A percentile compares a stretch with the other conserved stretches of the same genome.
Conservation (phyloP, 2,329 filamentous ascomycete species). For the Epichloe typhina region DNA sequence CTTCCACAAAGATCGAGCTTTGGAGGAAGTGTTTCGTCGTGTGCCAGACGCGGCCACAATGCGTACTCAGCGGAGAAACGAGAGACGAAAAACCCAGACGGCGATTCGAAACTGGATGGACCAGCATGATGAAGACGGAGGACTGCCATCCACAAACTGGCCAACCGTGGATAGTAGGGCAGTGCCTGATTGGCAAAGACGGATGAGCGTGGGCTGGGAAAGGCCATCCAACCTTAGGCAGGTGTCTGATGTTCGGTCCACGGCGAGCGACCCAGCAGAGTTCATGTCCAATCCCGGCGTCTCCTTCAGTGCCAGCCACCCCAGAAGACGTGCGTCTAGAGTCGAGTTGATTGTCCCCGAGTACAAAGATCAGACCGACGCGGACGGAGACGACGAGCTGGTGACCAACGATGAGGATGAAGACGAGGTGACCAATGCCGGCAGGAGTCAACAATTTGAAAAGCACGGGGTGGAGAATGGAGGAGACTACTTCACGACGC, state of each 20-base stretch:
- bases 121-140: constrained; percentile 41
- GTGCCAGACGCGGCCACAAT: constrained; percentile 52
- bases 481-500: constrained; percentile 42
- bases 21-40: constrained; percentile 81
- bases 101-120: constrained; percentile 91
- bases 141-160: constrained; percentile 33
- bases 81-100: constrained; percentile 61
- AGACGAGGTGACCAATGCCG: constrained; percentile 33
- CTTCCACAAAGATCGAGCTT: constrained; percentile 75
- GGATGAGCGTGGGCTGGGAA: constrained; percentile 40
- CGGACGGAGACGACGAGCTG: constrained; percentile 83
- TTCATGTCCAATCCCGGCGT: constrained; percentile 40
- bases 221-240: constrained; percentile 32
- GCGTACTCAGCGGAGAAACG: constrained; percentile 45
- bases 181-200: constrained; percentile 34
- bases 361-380: constrained; percentile 57
- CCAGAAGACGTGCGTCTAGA: constrained; percentile 26
- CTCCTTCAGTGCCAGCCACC: constrained; percentile 10
- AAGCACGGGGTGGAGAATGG: constrained; percentile 18
- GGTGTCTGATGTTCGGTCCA: constrained; percentile 44
- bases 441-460: constrained; percentile 17
- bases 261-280: constrained; percentile 51
- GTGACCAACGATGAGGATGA: constrained; percentile 66
- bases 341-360: constrained; percentile 19
- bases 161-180: constrained; percentile 33